Evolutionary conservation across 2,329 filamentous ascomycete species (phyloP), one percentile per base, ranked within the genome.

Genomic region (Aspergillus quadricinctus): DNA sequence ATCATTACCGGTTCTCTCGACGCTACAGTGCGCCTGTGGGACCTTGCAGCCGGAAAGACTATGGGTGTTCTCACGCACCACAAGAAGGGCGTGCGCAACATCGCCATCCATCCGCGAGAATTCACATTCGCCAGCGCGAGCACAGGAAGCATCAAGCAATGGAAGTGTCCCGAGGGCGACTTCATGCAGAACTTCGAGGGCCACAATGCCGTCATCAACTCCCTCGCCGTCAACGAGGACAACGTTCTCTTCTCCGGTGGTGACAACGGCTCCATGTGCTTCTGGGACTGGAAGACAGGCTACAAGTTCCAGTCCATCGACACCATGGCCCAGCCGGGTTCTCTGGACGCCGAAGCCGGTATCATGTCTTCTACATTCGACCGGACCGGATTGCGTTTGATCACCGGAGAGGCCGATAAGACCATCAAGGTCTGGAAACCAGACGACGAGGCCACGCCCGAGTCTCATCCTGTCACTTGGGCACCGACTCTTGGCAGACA

Each of bases 181-280:
- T 97, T 99, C 72, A 99, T 99, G 94, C 92, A 97, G 74, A 97
- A 97, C 71, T 97, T 97, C 68, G 90, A 96, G 46, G 93, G 93
- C 4, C 93, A 97, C 69, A 97, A 97, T 68, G 85, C 91, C 58
- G 95, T 99, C 72, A 93, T 99, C 78, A 99, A 99, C 76, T 92
- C 92, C 0, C 78, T 99, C 48, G 84, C 91, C 46, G 92, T 94
- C 31, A 99, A 99, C 72, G 90, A 95, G 67, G 91, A 97, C 71
- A 94, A 97, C 66, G 90, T 97, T 17, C 77, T 99, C 57, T 97
- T 99, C 75, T 94, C 92, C 2, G 94, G 94, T 55, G 93, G 88
- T 49, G 94, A 99, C 69, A 97, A 99, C 66, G 94, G 95, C 43
- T 95, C 90, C 37, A 94, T 97, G 80, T 90, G 86, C 64, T 99